Evolutionary conservation across 2,329 filamentous ascomycete genomes (phyloP).

Genomic region (Teratosphaeria pseudoeucalypti): DNA sequence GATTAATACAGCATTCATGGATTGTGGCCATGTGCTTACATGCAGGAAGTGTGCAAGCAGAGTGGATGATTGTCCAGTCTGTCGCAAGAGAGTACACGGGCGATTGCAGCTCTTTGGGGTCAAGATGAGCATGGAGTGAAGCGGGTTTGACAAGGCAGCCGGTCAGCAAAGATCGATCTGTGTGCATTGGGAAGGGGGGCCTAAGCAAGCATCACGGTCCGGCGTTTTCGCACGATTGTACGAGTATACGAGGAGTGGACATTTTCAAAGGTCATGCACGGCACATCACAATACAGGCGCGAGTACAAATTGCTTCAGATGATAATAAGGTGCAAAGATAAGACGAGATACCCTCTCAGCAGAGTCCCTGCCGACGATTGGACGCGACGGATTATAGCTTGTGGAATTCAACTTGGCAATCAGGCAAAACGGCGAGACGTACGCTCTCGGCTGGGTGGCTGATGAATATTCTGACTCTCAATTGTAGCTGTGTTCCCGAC

Average conservation of each 20-base stretch:
- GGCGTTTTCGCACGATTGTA: background rate
- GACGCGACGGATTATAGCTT: background rate
- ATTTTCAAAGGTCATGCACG: background rate
- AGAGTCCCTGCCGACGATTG: background rate
- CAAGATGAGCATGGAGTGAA: slow-evolving; percentile 9
- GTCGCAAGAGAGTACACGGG: slow-evolving; percentile 45
- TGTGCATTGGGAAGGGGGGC: background rate
- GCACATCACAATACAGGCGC: background rate
- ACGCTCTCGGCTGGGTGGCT: background rate
- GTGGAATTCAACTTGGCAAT: background rate
- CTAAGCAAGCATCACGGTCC: background rate
- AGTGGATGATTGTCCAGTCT: slow-evolving; percentile 52
- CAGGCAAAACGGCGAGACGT: background rate
- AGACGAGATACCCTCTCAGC: background rate
- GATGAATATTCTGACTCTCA: background rate
- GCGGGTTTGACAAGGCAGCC: background rate
- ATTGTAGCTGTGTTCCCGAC: background rate
- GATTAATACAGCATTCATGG: slow-evolving; percentile 51
- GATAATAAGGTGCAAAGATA: background rate
- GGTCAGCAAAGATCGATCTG: background rate
- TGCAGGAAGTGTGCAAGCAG: slow-evolving; percentile 50
- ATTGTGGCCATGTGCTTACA: slow-evolving; percentile 53
- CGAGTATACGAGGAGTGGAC: background rate
- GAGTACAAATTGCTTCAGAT: background rate
- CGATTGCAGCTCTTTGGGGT: slow-evolving; percentile 46